A percentile compares a stretch with the other conserved stretches of the same genome.
These are phyloP conservation scores for Mycena filopes DNA, from an alignment of 768 basidiomycete species.

Conservation along the genomic window DNA sequence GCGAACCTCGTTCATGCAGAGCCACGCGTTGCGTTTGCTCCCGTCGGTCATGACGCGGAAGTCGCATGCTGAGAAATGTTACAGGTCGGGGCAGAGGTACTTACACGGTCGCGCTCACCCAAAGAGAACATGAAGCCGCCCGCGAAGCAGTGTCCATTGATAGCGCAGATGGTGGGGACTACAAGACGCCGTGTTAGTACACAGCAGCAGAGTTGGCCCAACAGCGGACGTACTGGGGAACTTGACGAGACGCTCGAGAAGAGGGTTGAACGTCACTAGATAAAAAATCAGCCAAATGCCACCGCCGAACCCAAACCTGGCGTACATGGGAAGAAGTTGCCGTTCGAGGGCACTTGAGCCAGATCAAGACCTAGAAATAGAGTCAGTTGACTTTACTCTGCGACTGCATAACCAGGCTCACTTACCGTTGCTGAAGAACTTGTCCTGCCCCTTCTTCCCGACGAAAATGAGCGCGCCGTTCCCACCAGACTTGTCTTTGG, in stretches of 20 bases:
- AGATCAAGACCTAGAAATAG: slow-evolving; percentile 68
- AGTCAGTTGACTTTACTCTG: slow-evolving; percentile 2
- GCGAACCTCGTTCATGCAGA: slow-evolving; percentile 91
- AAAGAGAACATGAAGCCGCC: slow-evolving; percentile 84
- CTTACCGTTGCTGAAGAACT: slow-evolving; percentile 89
- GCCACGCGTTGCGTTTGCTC: slow-evolving; percentile 79
- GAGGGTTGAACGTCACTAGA: slow-evolving; percentile 78
- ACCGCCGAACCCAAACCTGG: no score
- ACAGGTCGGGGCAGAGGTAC: no score
- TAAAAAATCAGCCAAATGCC: slow-evolving; percentile 25
- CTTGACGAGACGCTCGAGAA: slow-evolving; percentile 72
- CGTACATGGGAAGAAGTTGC: slow-evolving; percentile 75
- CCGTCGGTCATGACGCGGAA: slow-evolving; percentile 92
- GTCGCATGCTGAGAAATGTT: slow-evolving; percentile 65
- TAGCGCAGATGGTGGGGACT: slow-evolving; percentile 85
- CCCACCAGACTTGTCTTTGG: slow-evolving; percentile 62
- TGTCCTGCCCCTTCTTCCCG: slow-evolving; percentile 79
- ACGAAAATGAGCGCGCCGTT: slow-evolving; percentile 82
- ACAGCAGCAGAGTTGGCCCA: slow-evolving; percentile 51
- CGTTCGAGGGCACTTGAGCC: slow-evolving; percentile 58
- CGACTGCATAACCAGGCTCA: slow-evolving; percentile 2
- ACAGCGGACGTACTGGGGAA: slow-evolving; percentile 64
- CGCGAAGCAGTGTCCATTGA: slow-evolving; percentile 90
- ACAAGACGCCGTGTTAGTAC: neutral
- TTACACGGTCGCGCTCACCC: no score